Percentiles rank a stretch among this genome's conserved stretches.
phyloP scores from a whole-genome alignment of 768 basidiomycete species.

The Mycena galericulata region DNA sequence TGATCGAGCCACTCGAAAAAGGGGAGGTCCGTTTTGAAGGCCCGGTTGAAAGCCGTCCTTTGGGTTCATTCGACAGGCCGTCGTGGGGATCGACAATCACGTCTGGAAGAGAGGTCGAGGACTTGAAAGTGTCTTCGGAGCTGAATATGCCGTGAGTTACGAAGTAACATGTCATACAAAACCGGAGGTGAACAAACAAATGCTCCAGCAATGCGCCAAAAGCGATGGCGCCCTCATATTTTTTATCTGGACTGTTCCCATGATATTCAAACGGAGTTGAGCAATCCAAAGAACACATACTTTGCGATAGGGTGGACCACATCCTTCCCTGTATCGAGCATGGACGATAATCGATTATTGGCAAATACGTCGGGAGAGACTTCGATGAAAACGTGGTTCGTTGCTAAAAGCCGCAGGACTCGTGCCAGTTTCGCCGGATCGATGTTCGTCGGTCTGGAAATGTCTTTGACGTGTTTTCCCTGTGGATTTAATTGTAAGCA shows the following conservation, averaged over 20 bases:
- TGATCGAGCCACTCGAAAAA: neutral
- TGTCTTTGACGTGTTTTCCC: constrained; percentile 15
- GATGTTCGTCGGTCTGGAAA: constrained; percentile 4
- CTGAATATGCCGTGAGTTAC: neutral
- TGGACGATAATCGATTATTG: constrained; percentile 41
- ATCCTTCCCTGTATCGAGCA: constrained; percentile 38
- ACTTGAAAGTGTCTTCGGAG: neutral
- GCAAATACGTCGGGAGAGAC: constrained; percentile 42
- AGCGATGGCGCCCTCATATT: neutral
- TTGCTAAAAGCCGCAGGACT: constrained; percentile 45
- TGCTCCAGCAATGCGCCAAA: constrained; percentile 12
- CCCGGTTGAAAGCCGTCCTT: neutral
- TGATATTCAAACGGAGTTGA: neutral
- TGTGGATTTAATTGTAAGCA: neutral
- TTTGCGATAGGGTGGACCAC: neutral
- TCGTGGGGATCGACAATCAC: neutral
- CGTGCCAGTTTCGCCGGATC: constrained; percentile 32
- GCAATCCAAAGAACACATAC: neutral
- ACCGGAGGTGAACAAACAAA: neutral
- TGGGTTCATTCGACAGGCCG: neutral
- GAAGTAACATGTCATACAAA: too few relatives aligned
- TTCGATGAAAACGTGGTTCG: constrained; percentile 43
- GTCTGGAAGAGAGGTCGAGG: neutral
- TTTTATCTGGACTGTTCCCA: neutral
- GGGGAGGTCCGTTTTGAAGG: neutral